Evolutionary conservation across 768 basidiomycete genomes (phyloP).

Genomic region (Mycena capillaripes): DNA sequence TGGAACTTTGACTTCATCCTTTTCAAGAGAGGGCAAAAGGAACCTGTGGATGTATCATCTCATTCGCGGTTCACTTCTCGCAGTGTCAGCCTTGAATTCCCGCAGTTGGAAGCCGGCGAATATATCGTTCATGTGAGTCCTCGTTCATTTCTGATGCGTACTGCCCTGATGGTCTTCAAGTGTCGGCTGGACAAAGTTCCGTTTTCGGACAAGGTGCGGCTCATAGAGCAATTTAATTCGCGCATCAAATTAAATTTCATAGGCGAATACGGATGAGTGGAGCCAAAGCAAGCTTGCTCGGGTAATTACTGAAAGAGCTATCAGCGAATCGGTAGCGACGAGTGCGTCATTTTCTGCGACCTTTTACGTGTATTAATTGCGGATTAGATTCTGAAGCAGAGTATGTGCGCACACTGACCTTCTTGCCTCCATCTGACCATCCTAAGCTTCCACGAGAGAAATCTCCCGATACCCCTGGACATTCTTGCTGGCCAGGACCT

Average conservation of each 20-base stretch:
- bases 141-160: too few relatives aligned
- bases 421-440: not conserved
- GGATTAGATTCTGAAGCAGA: slow-evolving; percentile 8
- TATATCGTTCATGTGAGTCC: slow-evolving; percentile 36
- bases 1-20: slow-evolving; percentile 50
- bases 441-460: slow-evolving; percentile 20
- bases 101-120: slow-evolving; percentile 25
- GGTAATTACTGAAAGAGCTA: slow-evolving; percentile 16
- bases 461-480: slow-evolving; percentile 21
- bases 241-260: not conserved
- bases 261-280: slow-evolving; percentile 29
- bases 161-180: not conserved
- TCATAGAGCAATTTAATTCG: too few relatives aligned
- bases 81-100: slow-evolving; percentile 41
- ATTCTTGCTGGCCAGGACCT: slow-evolving; percentile 34
- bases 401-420: not conserved
- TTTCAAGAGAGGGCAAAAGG: slow-evolving; percentile 41
- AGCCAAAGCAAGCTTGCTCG: slow-evolving; percentile 32
- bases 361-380: not conserved
- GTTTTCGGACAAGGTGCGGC: slow-evolving; percentile 24
- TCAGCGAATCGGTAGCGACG: slow-evolving; percentile 28
- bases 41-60: slow-evolving; percentile 34
- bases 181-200: slow-evolving; percentile 35
- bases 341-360: not conserved
- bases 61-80: slow-evolving; percentile 41